Conservation (phyloP, 2,329 filamentous ascomycete genomes). For the Colletotrichum sp. region DNA sequence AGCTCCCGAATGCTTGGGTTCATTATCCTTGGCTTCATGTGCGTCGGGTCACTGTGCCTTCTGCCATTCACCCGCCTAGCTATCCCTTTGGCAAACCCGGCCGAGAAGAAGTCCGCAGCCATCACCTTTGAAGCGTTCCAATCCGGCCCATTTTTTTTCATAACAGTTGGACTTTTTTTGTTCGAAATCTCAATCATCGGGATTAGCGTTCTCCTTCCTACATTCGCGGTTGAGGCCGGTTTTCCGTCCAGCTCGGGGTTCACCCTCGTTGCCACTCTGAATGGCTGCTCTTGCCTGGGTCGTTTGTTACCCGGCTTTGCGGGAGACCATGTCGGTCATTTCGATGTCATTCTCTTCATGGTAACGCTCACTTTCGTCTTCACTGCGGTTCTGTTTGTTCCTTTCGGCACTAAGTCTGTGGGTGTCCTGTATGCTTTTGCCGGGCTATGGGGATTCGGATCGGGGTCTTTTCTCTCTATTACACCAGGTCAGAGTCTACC, state of each 20-base stretch:
- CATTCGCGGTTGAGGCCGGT: slow-evolving; percentile 40
- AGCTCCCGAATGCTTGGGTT: slow-evolving; percentile 28
- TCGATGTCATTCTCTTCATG: slow-evolving; percentile 41
- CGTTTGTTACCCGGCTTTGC: slow-evolving; percentile 46
- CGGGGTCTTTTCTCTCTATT: slow-evolving; percentile 51
- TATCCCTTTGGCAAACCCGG: neutral
- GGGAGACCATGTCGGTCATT: slow-evolving; percentile 46
- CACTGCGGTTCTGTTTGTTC: slow-evolving; percentile 48
- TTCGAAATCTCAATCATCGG: slow-evolving; percentile 55
- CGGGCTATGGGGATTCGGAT: slow-evolving; percentile 51
- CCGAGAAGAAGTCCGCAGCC: slow-evolving; percentile 23
- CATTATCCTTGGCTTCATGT: slow-evolving; percentile 27
- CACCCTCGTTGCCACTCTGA: slow-evolving; percentile 47
- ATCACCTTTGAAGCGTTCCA: slow-evolving; percentile 46
- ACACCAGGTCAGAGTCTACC: slow-evolving; percentile 28
- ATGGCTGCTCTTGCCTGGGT: slow-evolving; percentile 45
- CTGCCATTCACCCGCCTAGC: slow-evolving; percentile 29
- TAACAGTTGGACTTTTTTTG: slow-evolving; percentile 45
- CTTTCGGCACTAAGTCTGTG: slow-evolving; percentile 42
- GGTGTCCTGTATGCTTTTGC: slow-evolving; percentile 46
- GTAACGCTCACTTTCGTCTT: slow-evolving; percentile 26
- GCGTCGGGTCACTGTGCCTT: slow-evolving; percentile 36
- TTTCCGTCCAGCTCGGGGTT: slow-evolving; percentile 44
- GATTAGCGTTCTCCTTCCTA: slow-evolving; percentile 48
- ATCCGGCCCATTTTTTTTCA: slow-evolving; percentile 43